Evolutionary conservation across 768 basidiomycete genomes (phyloP).

Genomic region (Leccinum disarticulatum): DNA sequence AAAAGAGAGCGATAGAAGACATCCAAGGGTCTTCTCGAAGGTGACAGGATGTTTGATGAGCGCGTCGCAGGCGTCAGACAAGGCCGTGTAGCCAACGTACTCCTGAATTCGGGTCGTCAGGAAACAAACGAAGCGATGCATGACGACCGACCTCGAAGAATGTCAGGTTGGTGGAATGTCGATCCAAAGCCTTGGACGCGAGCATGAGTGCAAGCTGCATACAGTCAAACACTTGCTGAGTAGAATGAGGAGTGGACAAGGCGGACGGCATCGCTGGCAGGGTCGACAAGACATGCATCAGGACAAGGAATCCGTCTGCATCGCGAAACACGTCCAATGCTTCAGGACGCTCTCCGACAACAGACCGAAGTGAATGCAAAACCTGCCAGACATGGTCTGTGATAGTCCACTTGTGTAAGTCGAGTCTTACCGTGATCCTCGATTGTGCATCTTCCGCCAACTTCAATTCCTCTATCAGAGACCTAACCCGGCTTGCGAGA

Average conservation of each 20-base stretch:
- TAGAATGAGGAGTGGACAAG: constrained; percentile 32
- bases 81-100: constrained; percentile 61
- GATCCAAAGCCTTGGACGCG: constrained; percentile 60
- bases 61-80: constrained; percentile 56
- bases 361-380: constrained; percentile 63
- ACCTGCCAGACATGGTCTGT: constrained; percentile 40
- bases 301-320: constrained; percentile 74
- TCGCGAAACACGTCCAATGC: constrained; percentile 80
- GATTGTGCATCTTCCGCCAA: constrained; percentile 44
- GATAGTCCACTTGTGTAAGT: background rate
- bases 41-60: constrained; percentile 50
- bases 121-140: constrained; percentile 16
- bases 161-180: constrained; percentile 51
- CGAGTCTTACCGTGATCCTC: constrained; percentile 50
- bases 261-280: constrained; percentile 36
- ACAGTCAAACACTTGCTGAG: constrained; percentile 48
- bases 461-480: constrained; percentile 70
- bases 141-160: constrained; percentile 64
- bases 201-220: constrained; percentile 64
- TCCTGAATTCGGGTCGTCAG: constrained; percentile 13
- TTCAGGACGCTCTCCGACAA: constrained; percentile 60
- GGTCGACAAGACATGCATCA: constrained; percentile 71
- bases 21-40: constrained; percentile 58
- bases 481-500: constrained; percentile 56
- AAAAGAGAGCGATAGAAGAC: constrained; percentile 65